Evolutionary conservation across 2,329 filamentous ascomycete species (phyloP), one percentile per base, ranked within the genome.

Genomic region (Pyrenophora seminiperda): DNA sequence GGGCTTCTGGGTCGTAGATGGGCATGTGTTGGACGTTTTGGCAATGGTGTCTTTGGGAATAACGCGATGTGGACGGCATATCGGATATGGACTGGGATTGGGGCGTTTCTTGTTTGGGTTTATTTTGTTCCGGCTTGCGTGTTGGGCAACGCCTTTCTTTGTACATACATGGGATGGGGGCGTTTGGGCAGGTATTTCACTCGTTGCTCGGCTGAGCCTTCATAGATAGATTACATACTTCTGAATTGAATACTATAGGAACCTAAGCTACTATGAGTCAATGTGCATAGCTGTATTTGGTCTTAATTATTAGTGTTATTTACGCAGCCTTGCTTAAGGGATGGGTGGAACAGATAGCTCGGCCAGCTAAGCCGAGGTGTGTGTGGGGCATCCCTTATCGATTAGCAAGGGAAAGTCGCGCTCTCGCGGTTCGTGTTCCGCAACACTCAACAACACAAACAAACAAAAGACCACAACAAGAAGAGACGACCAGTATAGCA

Each of bases 381-480:
- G 24, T 7, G 22, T 6, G 22, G 7, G 22, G 24, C 10, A 4
- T 1, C 24, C 13, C 39, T 39, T 44, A 59, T 56, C 56, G 54
- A 56, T 54, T 60, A 56, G 58, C 30, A 20, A 27, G 13, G 37
- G 19, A 41, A 46, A 52, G 54, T 53, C 56, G 62, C 48, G 52
- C 24, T 24, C 5, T 18, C 38, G 42, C 36, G 42, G 22, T 34
- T 46, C 40, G 57, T 56, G 56, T 56, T 57, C 33, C 44, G 53
- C 61, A 40, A 50, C 51, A 47, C 56, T 57, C 53, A 58, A 59
- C 55, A 54, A 15, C 33, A 36, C 39, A 31, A 49, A 52, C 49
- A 52, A 52, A 38, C 15, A 18, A 52, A 52, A 38, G 19, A 18
- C 19, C 2, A 47, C 33, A 18, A 47, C 14, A 19, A 18, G 19